Base-by-base conservation (phyloP, 2,329 filamentous ascomycete genomes). In the Cryphonectria naterciae region DNA sequence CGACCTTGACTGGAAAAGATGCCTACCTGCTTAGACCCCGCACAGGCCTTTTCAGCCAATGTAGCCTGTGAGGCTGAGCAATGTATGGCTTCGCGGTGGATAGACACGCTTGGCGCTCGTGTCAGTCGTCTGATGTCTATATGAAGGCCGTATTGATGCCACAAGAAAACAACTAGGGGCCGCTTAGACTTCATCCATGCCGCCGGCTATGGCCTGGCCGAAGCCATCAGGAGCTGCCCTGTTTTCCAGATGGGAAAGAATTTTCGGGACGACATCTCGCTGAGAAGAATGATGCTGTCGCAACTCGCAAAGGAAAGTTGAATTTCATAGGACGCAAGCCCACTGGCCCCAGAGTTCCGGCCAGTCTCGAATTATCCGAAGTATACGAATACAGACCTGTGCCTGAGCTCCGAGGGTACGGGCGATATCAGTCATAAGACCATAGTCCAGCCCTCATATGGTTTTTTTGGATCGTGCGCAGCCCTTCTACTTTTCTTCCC, bases 151-250 rank as follows among this genome's bases (percentile, higher is more conserved):
- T 4, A 32, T 35, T 15, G 13, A 58, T 37, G 11, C 63, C 7
- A 13, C 15, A 39, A 22, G 41, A 25, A 46, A 7, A 25, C 61
- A 46, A 46, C 54, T 8, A 46, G 61, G 61, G 37, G 41, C 39
- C 7, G 35, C 61, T 28, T 64, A 64, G 61, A 17, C 35, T 64
- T 28, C 13, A 19, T 43, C 41, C 35, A 64, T 43, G n/a, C 22
- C 22, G n/a, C 61, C 63, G 63, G 63, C 41, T 52, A 37, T 41
- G 43, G 7, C 43, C 15, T 32, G 41, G 25, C 63, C 63, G 63
- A 65, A 52, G 63, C 63, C 43, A 65, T 65, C 63, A 65, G 63
- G 63, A 65, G 63, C 13, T 28, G 25, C 41, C 25, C 17, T 28
- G 25, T 43, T 52, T 32, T 22, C 41, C 28, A 35, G 46, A 46